Base-by-base conservation (phyloP, 1,284 basidiomycete species). In the Heterobasidion occidentale region DNA sequence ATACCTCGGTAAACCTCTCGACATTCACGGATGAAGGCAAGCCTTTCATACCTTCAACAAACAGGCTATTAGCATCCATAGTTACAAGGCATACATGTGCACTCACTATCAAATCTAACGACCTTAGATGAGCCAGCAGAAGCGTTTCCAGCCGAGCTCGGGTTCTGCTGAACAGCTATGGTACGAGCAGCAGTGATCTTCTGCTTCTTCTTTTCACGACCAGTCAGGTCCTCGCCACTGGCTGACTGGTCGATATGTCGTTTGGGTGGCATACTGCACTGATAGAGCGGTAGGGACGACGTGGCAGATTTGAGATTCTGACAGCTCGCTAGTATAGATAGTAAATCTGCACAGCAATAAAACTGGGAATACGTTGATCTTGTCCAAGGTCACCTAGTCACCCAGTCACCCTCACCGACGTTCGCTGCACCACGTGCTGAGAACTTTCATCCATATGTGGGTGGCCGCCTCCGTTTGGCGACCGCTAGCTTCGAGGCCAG, bases 1-100 rank as follows among this genome's bases (percentile, higher is more conserved):
- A 58, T 74, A 91, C 93, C 76, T 94, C 86, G 9, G 87, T 80
- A 66, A 96, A 96, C 64, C 80, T 86, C 66, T 95, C 93, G 9
- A 95, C 87, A 64, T 94, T 88, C 49, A 97, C 78, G 0, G 85
- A 78, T 17, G 80, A 77, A 0, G 92, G 92, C 6, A 96, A 69
- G 6, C 77, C 78, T 53, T 77, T 74, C 67, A 79, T 71, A 51
- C 77, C 84, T 86, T 53, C 19, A 19, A n/a, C 54, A 46, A 15
- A 36, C 8, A 8, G n/a, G 33, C 14, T 54, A 9, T 27, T 33
- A 38, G 50, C 27, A 11, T 53, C 11, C 9, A 57, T 46, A 46
- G 14, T 36, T 52, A 53, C 38, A 42, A 7, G 38, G 38, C 27
- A 27, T 33, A 27, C 38, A 44, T 15, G 15, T 27, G 15, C 35